These are phyloP conservation scores for Orbilia oligospora DNA, from an alignment of 2,329 filamentous ascomycete species.

Conservation along the genomic window DNA sequence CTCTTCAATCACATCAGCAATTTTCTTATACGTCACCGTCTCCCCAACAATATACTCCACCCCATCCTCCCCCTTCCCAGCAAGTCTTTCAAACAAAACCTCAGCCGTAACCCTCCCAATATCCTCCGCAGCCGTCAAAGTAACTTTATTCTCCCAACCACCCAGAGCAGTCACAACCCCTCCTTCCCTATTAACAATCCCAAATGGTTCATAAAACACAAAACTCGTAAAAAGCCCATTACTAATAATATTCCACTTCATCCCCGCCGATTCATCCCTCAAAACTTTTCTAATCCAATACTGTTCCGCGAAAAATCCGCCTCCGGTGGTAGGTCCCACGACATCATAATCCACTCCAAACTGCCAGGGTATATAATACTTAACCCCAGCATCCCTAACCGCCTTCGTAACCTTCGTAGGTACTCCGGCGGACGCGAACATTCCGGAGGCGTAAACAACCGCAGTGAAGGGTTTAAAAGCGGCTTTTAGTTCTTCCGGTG, in stretches of 20 bases:
- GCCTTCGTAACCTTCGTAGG: conserved; percentile 72
- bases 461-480: conserved; percentile 50
- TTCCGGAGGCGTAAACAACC: conserved; percentile 42
- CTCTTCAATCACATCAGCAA: conserved; percentile 72
- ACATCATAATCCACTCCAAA: conserved; percentile 80
- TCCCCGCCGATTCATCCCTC: conserved; percentile 68
- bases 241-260: conserved; percentile 76
- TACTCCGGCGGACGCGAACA: conserved; percentile 31
- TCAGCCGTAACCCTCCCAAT: conserved; percentile 76
- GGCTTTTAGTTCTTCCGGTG: conserved; percentile 20
- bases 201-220: conserved; percentile 75
- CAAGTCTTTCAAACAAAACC: conserved; percentile 69
- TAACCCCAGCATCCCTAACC: conserved; percentile 70
- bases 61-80: conserved; percentile 65
- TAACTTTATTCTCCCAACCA: conserved; percentile 75
- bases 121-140: conserved; percentile 75
- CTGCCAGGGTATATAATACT: conserved; percentile 79
- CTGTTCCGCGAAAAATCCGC: conserved; percentile 79
- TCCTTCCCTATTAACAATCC: conserved; percentile 72
- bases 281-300: conserved; percentile 73
- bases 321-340: conserved; percentile 73
- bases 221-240: conserved; percentile 81
- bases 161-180: conserved; percentile 72
- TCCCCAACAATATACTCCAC: conserved; percentile 76
- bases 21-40: conserved; percentile 72